These are phyloP conservation scores for Dendrobium catenatum DNA, from an alignment of 106 monocot genomes.

Conservation along the genomic window DNA sequence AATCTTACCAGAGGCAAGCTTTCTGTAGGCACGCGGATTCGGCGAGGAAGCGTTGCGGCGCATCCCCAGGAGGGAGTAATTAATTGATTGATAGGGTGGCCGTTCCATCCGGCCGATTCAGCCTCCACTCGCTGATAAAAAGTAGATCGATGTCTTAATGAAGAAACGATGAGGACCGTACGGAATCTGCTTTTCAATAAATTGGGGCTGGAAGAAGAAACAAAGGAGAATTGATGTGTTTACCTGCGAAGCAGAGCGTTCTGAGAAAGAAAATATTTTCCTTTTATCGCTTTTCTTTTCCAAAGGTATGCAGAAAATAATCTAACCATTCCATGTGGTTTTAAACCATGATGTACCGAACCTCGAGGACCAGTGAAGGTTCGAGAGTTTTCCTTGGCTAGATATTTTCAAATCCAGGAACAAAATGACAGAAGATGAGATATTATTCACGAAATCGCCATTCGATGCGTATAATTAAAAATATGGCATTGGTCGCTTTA, in stretches of 20 bases:
- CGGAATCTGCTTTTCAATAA: neutral
- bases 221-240: neutral
- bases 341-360: neutral
- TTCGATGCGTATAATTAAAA: neutral
- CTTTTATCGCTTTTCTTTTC: neutral
- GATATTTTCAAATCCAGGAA: neutral
- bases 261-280: neutral
- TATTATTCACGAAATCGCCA: neutral
- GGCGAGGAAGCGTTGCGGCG: conserved; percentile 42
- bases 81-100: conserved; percentile 33
- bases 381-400: neutral
- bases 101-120: conserved; percentile 16
- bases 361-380: neutral
- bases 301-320: neutral
- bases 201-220: neutral
- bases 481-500: no score
- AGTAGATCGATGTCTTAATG: neutral
- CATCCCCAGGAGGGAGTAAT: conserved; percentile 82
- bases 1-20: conserved; percentile 54
- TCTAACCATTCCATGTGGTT: neutral
- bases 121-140: conserved; percentile 11
- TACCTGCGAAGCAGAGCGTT: neutral
- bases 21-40: conserved; percentile 81
- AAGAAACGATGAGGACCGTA: neutral
- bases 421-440: neutral